Base-by-base conservation (phyloP, 75 land plant species). In the Larix kaempferi region DNA sequence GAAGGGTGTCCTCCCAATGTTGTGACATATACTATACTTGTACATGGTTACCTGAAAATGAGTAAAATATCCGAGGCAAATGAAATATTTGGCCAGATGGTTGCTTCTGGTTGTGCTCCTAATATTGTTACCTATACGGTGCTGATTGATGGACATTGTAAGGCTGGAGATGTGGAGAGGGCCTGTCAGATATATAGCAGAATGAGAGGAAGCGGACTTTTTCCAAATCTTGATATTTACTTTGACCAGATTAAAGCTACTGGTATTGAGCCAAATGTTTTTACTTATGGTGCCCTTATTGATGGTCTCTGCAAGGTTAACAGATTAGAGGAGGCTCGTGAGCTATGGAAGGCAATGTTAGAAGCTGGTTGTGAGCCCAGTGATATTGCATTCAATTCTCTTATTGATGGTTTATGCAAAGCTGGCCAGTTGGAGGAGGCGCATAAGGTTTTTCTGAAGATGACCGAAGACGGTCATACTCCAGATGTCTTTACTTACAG, bases 321-420 rank as follows among this genome's bases (percentile, higher is more conserved):
- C 71, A 85, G 80, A 71, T 85, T 87, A 23, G 78, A 27, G 57
- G 91, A 91, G 78, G 94, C 94, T 49, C 71, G 78, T 75, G 79
- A 91, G 67, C 83, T 91, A 74, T 82, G 89, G 80, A 86, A 89
- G 37, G 85, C 80, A 22, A 91, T 91, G 94, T 81, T 75, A 63
- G 52, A 11, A 12, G 76, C 63, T 77, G 89, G 88, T 75, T 87
- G 88, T 84, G 82, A 89, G 78, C 94, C 94, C 35, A 90, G 86
- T 75, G 78, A 78, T 56, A 76, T 90, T 17, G 88, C 90, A 0
- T 92, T 88, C 80, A 87, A 92, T 86, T 87, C 92, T 71, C 88
- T 92, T 37, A 92, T 92, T 56, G 94, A 92, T 86, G 92, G 94
- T 35, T 84, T 92, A 63, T 92, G 94, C 81, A 92, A 92, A 74